Evolutionary conservation across 169 alveolate genomes (phyloP).

Genomic region (Plasmodium cynomolgi): DNA sequence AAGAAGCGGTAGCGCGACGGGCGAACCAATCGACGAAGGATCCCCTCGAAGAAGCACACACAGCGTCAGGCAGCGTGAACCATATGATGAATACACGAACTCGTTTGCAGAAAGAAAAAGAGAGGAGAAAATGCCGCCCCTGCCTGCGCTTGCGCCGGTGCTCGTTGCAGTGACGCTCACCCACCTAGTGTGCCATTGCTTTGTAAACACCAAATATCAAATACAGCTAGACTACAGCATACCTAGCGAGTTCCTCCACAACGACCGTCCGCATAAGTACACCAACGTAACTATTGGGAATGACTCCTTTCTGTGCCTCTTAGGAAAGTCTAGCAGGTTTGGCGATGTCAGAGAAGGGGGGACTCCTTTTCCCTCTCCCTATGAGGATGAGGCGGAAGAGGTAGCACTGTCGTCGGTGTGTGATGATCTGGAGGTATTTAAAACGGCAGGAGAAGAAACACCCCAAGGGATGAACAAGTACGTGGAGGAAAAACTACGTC

Average conservation of each 20-base stretch:
- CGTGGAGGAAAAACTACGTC: constrained; percentile 33
- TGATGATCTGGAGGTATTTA: background rate
- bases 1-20: background rate
- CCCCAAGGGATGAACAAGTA: background rate
- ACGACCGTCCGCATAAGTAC: constrained; percentile 32
- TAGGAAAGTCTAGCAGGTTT: background rate
- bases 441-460: background rate
- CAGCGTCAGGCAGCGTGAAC: background rate
- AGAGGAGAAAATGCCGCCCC: constrained; percentile 2
- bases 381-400: background rate
- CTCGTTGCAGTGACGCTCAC: constrained; percentile 26
- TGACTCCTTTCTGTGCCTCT: constrained; percentile 59
- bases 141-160: constrained; percentile 21
- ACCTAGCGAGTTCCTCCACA: constrained; percentile 46
- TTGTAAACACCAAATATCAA: constrained; percentile 68
- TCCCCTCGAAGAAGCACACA: background rate
- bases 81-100: background rate
- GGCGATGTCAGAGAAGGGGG: background rate
- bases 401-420: background rate
- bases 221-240: constrained; percentile 54
- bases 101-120: background rate
- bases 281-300: constrained; percentile 67
- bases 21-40: background rate
- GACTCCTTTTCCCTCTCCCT: background rate
- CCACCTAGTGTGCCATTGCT: constrained; percentile 46